Percentiles rank a stretch among this genome's conserved stretches.
These are phyloP conservation scores for Begonia peltatifolia DNA, from an alignment of 306 rosid genomes.

Conservation along the genomic window DNA sequence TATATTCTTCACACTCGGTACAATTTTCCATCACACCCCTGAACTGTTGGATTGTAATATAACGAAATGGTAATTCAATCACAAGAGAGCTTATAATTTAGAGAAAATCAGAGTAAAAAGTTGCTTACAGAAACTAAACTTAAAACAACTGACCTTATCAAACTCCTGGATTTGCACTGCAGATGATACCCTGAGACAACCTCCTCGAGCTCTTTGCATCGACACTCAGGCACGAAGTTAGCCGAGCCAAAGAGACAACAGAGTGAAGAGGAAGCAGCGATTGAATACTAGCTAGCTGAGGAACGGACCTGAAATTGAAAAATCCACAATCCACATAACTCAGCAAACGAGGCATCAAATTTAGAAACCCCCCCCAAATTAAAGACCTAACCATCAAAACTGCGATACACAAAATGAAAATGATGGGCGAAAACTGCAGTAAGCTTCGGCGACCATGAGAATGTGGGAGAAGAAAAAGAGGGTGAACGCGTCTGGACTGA, in stretches of 20 bases:
- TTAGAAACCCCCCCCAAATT: no score
- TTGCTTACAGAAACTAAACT: conserved; percentile 51
- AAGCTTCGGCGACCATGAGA: conserved; percentile 26
- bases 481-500: not conserved
- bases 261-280: conserved; percentile 79
- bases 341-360: no score
- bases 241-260: conserved; percentile 81
- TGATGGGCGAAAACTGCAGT: not conserved
- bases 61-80: no score
- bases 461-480: conserved; percentile 23
- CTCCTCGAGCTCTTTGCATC: conserved; percentile 68
- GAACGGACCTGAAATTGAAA: conserved; percentile 29
- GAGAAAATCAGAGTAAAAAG: conserved; percentile 11
- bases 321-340: not conserved
- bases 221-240: conserved; percentile 70
- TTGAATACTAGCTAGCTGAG: conserved; percentile 44
- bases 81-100: conserved; percentile 3
- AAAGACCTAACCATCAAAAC: no score
- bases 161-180: conserved; percentile 99
- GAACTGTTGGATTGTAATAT: no score
- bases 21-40: no score
- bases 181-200: conserved; percentile 91
- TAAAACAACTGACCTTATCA: conserved; percentile 53
- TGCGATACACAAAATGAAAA: no score
- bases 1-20: no score